These are phyloP conservation scores for Pugionium cornutum DNA, from an alignment of 345 rosid species.

Conservation along the genomic window DNA sequence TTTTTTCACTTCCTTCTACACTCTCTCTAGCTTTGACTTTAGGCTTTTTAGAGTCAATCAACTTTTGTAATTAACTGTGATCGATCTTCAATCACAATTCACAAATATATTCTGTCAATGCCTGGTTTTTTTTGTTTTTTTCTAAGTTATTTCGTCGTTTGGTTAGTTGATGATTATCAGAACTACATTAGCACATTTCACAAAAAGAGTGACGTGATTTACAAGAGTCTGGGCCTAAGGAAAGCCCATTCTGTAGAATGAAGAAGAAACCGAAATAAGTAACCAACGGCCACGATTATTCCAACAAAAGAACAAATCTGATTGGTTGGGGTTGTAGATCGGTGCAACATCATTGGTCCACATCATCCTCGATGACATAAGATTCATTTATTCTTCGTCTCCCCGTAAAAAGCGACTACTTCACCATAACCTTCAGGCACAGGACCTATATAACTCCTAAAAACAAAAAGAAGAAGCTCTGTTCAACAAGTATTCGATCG, in stretches of 20 bases:
- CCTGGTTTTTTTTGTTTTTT: too few species aligned
- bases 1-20: neutral
- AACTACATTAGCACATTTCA: too few species aligned
- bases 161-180: too few species aligned
- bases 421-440: conserved; percentile 24
- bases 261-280: conserved; percentile 8
- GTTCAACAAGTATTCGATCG: neutral
- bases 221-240: conserved; percentile 7
- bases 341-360: conserved; percentile 34
- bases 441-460: conserved; percentile 7
- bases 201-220: too few species aligned
- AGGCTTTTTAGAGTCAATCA: neutral
- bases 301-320: conserved; percentile 28
- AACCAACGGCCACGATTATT: conserved; percentile 31
- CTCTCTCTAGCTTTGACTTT: conserved; percentile 13
- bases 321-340: conserved; percentile 26
- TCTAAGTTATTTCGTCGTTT: too few species aligned
- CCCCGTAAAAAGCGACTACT: conserved; percentile 25
- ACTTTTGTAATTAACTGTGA: too few species aligned
- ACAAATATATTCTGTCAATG: too few species aligned
- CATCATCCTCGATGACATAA: conserved; percentile 29
- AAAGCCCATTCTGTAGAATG: conserved; percentile 25
- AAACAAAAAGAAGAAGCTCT: neutral
- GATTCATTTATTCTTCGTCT: conserved; percentile 1
- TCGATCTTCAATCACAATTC: neutral